phyloP scores from a whole-genome alignment of 1,139 yeast species.

The Debaryomyces fabryi region DNA sequence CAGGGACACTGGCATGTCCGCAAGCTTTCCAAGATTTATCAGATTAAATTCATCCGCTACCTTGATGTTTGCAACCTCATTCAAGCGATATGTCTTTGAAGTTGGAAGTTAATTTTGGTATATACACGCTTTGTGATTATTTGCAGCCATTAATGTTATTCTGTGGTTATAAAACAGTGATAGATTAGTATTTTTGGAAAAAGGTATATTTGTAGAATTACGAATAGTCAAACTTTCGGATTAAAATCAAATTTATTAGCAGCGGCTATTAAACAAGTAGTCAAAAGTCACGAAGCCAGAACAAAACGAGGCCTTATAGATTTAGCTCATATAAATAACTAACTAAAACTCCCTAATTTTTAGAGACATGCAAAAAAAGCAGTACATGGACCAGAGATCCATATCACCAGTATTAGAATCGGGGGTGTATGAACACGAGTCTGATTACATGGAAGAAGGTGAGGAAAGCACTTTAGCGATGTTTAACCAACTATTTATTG shows the following conservation, averaged over 20 bases:
- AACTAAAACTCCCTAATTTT: constrained; percentile 1
- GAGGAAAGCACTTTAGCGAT: constrained; percentile 32
- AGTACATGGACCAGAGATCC: constrained; percentile 10
- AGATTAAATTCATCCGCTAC: background rate
- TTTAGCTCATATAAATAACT: background rate
- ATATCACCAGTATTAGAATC: constrained; percentile 12
- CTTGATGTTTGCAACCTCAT: background rate
- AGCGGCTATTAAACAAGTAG: background rate
- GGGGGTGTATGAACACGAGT: background rate
- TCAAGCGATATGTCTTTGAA: background rate
- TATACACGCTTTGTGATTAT: background rate
- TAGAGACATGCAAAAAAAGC: constrained; percentile 8
- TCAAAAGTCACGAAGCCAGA: background rate
- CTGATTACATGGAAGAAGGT: constrained; percentile 34
- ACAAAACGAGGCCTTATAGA: background rate
- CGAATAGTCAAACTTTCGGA: background rate
- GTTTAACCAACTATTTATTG: constrained; percentile 23
- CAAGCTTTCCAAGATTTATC: background rate
- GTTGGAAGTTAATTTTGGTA: background rate
- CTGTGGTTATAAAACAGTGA: constrained; percentile 3
- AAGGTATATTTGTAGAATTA: background rate
- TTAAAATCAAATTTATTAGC: background rate
- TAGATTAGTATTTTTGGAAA: background rate
- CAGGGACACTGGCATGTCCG: background rate
- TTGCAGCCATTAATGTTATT: background rate